These are phyloP conservation scores for Strobilomyces echinocephalus DNA, from an alignment of 768 basidiomycete species.

Conservation along the genomic window DNA sequence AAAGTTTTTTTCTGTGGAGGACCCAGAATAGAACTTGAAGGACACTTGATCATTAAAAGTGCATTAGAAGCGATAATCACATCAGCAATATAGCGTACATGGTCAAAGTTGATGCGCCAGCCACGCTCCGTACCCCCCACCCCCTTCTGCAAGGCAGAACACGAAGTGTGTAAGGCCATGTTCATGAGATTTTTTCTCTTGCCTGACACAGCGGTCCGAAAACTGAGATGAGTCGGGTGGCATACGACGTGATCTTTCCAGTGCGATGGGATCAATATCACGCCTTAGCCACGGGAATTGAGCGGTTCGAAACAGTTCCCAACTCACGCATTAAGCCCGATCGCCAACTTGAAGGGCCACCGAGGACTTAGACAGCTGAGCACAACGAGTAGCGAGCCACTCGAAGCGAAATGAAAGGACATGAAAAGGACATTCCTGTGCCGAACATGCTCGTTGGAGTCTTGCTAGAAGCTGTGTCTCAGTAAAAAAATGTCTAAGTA, in stretches of 20 bases:
- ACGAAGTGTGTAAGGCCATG: background rate
- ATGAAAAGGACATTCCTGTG: too few species aligned
- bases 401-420: too few species aligned
- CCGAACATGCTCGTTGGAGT: background rate
- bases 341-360: background rate
- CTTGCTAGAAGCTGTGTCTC: background rate
- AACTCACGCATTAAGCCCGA: background rate
- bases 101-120: background rate
- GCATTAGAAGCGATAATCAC: too few species aligned
- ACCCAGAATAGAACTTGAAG: background rate
- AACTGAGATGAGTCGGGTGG: background rate
- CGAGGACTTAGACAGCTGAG: too few species aligned
- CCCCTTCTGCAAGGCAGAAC: too few species aligned
- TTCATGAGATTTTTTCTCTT: background rate
- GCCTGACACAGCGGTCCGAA: background rate
- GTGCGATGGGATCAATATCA: too few species aligned
- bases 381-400: too few species aligned
- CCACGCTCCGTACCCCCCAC: too few species aligned
- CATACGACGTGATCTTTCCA: background rate
- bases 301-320: background rate
- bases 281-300: background rate
- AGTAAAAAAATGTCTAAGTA: too few species aligned
- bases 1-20: background rate
- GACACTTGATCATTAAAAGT: background rate
- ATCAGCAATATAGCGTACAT: background rate